Evolutionary conservation across 768 basidiomycete species (phyloP).

Genomic region (button mushroom (Agaricus bisporus)): DNA sequence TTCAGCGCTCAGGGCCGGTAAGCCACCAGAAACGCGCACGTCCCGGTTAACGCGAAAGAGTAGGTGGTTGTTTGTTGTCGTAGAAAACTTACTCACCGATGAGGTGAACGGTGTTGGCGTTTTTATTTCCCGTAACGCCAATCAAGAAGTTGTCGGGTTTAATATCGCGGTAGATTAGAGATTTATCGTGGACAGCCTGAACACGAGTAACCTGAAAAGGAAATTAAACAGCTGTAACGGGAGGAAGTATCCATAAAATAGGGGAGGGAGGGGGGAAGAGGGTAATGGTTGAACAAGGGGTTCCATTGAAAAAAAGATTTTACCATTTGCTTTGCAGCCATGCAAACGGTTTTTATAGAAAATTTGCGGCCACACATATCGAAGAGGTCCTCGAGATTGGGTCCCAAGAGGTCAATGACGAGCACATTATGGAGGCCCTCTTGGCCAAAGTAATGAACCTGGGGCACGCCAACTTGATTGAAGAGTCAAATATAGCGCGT

Average conservation of each 20-base stretch:
- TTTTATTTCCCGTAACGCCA: constrained; percentile 88
- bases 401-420: constrained; percentile 93
- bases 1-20: constrained; percentile 4
- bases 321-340: constrained; percentile 99
- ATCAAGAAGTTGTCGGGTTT: constrained; percentile 99
- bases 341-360: constrained; percentile 94
- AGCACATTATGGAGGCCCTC: constrained; percentile 97
- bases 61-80: neutral
- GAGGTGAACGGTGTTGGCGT: constrained; percentile 80
- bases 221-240: constrained; percentile 1
- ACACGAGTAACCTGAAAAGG: constrained; percentile 80
- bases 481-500: constrained; percentile 10
- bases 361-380: constrained; percentile 99
- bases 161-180: constrained; percentile 97
- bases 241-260: neutral
- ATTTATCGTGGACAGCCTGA: constrained; percentile 97
- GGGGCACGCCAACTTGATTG: constrained; percentile 82
- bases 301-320: constrained; percentile 17
- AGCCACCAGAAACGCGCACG: neutral
- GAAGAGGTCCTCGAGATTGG: constrained; percentile 95
- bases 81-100: constrained; percentile 56
- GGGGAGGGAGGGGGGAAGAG: neutral
- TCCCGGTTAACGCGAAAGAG: constrained; percentile 3
- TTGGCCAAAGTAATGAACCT: constrained; percentile 98
- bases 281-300: neutral